Evolutionary conservation across 192 early-diverging fungal genomes (phyloP), one percentile per base, ranked within the genome.

Genomic region (Podila horticola): DNA sequence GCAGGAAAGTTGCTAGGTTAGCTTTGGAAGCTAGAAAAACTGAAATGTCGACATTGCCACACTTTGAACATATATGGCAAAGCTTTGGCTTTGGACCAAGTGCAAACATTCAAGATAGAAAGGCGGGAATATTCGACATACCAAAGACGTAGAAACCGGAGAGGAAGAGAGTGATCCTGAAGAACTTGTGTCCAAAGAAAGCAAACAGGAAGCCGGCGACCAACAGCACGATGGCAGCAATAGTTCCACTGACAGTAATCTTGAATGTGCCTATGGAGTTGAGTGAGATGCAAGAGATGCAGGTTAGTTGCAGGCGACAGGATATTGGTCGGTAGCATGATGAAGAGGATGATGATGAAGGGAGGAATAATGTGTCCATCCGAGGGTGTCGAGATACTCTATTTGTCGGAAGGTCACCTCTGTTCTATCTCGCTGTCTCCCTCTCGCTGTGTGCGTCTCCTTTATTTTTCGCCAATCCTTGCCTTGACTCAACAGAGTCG

Each of bases 81-180:
- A 26, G 51, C 41, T 33, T 4, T 63, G 33, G 33, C 33, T 34
- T 34, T 49, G 19, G 10, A n/a, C 34, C 7, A 30, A 8, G 24
- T 13, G 48, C 41, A 51, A 38, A 33, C 29, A 69, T 38, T 36
- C 22, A 45, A 17, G 5, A 58, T 60, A 58, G 22, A 33, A n/a
- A 50, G 19, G 4, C 12, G 59, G 33, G 28, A 26, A 45, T 57
- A 22, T 26, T 2, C 19, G 24, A 74, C 41, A 86, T 87, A 73
- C 86, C 84, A 17, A 89, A 88, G 9, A 89, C 77, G 66, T 93
- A 95, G 83, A 94, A 94, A 4, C 95, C 95, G 11, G 89, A 86
- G 65, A 96, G 72, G 72, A 94, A 94, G 34, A 95, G 79, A n/a
- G 93, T 89, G 11, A 92, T 73, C 66, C 88, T 86, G 71, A 91